Evolutionary conservation across 2,329 filamentous ascomycete species (phyloP), one percentile per base, ranked within the genome.

Genomic region (Sarocladium oryzae): DNA sequence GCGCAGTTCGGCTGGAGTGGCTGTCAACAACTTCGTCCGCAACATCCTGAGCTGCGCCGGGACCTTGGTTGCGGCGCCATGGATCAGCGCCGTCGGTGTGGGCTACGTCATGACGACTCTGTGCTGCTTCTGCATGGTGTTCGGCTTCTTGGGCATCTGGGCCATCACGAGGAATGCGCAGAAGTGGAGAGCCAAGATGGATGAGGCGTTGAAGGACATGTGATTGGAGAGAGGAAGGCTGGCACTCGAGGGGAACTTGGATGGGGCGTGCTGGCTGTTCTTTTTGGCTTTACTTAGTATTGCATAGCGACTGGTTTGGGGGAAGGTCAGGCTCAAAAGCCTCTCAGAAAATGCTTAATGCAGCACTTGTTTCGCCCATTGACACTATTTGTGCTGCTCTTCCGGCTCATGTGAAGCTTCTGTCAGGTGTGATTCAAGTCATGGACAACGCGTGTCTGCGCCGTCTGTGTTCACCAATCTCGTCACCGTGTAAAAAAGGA

Each of bases 1-100:
- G 37, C 76, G 78, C 55, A 85, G 84, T 48, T 86, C 82, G 3
- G 79, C 79, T 10, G 88, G 87, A 1, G 86, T 92, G 2, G 89
- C 88, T 0, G 73, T 91, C 38, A 91, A 92, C 66, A 92, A 92
- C 63, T 88, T 92, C 60, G 74, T 88, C 49, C 74, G 88, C 45
- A 93, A 92, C 58, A 88, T 90, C 35, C 84, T 90, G 59, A 83
- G 79, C 48, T 90, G 85, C 55, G 75, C 88, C 1, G 88, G 86
- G 9, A 78, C 78, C 38, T 66, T 91, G 28, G 78, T 90, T 16
- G 80, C 85, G 0, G 78, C 85, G 54, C 88, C 88, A 1, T 74
- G 89, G 51, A 85, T 92, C 51, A 62, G 76, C 16, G 84, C 74
- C 2, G 85, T 91, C 54, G 86, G 88, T 2, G 80, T 85, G 55